Base-by-base conservation (phyloP, 2,329 filamentous ascomycete species). In the Macroventuria anomochaeta region DNA sequence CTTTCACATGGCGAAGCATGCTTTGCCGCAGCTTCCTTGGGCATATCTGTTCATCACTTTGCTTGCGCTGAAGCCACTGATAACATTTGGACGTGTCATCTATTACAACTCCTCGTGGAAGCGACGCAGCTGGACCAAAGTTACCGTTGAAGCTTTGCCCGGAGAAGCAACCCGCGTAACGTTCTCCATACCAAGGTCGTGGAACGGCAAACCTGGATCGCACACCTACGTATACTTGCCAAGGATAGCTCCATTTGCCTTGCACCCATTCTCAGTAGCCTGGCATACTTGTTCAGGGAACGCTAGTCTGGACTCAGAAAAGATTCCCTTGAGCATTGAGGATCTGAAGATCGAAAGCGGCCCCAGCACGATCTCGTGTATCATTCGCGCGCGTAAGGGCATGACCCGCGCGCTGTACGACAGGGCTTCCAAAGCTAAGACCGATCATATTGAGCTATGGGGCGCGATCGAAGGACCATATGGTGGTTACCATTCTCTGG, bases 381-480 rank as follows among this genome's bases (percentile, higher is more conserved):
- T 97, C 64, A 87, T 96, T 64, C 90, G 90, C 55, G 90, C 91
- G 15, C 89, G 93, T 53, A 90, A 87, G 0, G 93, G 93, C 23
- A 87, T 96, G 77, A 96, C 93, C 1, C 85, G 89, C 63, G 85
- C 85, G 60, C 83, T 96, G 5, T 95, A 85, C 78, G 79, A 89
- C 64, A 83, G 80, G 50, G 90, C 89, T 5, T 77, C 79, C 39
- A 73, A 74, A 28, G 71, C 78, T 12, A 76, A 79, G 3, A 72
- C 73, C 8, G 77, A 76, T 18, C 78, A 80, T 2, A 75, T 91
- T 51, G 78, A 80, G 11, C 77, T 92, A 42, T 83, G 80, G 53
- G 91, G 90, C 7, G 85, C 89, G 40, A 85, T 96, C 57, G 93
- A 97, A 76, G 93, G 93, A 0, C 92, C 93, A 0, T 97, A 97